These are phyloP conservation scores for Apiospora phragmitis DNA, from an alignment of 2,329 filamentous ascomycete species.

Conservation along the genomic window DNA sequence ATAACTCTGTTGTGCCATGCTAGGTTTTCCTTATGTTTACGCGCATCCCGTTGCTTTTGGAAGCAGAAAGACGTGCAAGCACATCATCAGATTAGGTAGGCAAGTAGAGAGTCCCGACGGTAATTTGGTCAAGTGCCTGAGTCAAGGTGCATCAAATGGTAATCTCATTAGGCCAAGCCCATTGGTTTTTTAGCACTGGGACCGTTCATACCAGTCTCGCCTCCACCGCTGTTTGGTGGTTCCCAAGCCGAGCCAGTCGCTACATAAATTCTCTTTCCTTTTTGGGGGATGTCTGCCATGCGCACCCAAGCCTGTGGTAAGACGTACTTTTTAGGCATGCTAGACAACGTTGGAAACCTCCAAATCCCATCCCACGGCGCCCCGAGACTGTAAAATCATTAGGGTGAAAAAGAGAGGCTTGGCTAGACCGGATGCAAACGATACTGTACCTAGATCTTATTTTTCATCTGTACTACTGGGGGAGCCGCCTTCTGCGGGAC, in stretches of 20 bases:
- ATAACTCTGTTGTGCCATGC: conserved; percentile 1
- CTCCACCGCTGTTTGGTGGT: background rate
- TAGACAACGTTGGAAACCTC: background rate
- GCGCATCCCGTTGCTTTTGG: background rate
- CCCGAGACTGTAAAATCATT: background rate
- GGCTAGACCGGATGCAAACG: background rate
- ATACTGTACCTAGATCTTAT: background rate
- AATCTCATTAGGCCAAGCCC: background rate
- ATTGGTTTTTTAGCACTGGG: conserved; percentile 1
- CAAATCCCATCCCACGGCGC: background rate
- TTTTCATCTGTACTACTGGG: background rate
- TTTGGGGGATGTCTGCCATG: background rate
- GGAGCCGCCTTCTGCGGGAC: background rate
- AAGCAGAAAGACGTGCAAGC: background rate
- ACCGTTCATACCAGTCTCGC: background rate
- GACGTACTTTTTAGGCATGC: background rate
- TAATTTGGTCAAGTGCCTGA: background rate
- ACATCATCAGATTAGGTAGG: background rate
- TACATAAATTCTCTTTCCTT: background rate
- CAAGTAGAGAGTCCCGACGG: background rate
- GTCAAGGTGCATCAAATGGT: background rate
- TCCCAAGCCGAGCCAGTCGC: background rate
- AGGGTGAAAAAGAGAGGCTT: background rate
- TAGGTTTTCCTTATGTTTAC: background rate
- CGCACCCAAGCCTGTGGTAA: background rate